These are phyloP conservation scores for Ilex paraguariensis DNA, from an alignment of 305 asterid species.

Conservation along the genomic window DNA sequence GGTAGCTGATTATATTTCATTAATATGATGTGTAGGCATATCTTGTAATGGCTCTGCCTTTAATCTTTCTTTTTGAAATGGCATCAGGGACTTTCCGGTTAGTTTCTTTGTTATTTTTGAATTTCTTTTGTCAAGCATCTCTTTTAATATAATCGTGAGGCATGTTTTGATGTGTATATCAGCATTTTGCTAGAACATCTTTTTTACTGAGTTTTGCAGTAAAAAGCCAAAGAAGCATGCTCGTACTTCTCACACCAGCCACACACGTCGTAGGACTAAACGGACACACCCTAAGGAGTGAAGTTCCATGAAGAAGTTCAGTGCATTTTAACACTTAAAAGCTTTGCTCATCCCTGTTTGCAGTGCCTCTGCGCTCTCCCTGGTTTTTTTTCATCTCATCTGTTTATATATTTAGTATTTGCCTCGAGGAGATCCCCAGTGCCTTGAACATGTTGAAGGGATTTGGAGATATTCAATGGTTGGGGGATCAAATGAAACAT, in stretches of 20 bases:
- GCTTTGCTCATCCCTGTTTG: no score
- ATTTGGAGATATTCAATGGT: no score
- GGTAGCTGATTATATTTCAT: no score
- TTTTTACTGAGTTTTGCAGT: constrained; percentile 14
- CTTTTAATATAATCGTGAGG: background rate
- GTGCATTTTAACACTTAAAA: background rate
- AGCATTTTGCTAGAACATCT: background rate
- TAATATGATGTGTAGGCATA: constrained; percentile 16
- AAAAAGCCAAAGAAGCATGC: constrained; percentile 33
- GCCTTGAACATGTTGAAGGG: no score
- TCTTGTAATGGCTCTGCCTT: constrained; percentile 27
- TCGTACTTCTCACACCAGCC: constrained; percentile 25
- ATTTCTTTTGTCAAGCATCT: no score
- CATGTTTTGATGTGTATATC: background rate
- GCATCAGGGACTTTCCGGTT: constrained; percentile 21
- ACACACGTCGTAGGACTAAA: constrained; percentile 31
- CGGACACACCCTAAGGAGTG: constrained; percentile 25
- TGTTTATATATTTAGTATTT: no score
- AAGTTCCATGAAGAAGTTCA: constrained; percentile 6
- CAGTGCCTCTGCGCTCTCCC: no score
- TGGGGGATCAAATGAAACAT: no score
- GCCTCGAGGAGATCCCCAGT: no score
- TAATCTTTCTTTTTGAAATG: constrained; percentile 21
- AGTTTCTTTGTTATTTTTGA: constrained; percentile 7
- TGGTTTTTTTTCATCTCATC: no score